Percentiles rank a stretch among this genome's conserved stretches.
Conservation (phyloP, 2,329 filamentous ascomycete genomes). For the Spiromastix sp. region DNA sequence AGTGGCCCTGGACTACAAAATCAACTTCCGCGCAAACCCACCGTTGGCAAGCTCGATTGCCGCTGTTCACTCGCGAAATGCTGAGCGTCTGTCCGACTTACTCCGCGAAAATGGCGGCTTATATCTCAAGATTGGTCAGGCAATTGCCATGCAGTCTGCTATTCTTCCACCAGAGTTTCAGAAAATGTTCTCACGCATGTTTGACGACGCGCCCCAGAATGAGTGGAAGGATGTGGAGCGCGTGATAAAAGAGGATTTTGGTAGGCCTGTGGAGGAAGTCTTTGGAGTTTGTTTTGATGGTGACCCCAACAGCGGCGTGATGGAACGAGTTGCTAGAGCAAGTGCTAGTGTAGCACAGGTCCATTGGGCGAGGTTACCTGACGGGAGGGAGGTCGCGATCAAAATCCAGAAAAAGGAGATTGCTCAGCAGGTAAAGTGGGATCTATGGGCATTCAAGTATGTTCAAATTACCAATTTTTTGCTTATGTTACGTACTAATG, state of each 20-base stretch:
- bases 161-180: conserved; percentile 90
- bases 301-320: conserved; percentile 51
- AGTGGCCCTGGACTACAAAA: conserved; percentile 86
- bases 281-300: conserved; percentile 79
- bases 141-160: conserved; percentile 95
- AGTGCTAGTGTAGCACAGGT: conserved; percentile 94
- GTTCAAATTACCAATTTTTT: conserved; percentile 14
- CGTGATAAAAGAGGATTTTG: conserved; percentile 83
- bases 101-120: conserved; percentile 80
- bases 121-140: conserved; percentile 96
- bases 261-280: conserved; percentile 72
- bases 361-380: conserved; percentile 78
- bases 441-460: conserved; percentile 88
- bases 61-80: conserved; percentile 74
- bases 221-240: conserved; percentile 74
- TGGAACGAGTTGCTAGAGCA: conserved; percentile 59
- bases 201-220: conserved; percentile 94
- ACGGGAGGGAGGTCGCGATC: conserved; percentile 85
- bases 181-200: conserved; percentile 93
- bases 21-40: conserved; percentile 82
- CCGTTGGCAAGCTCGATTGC: conserved; percentile 61
- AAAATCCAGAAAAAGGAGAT: conserved; percentile 98
- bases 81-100: conserved; percentile 70
- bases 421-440: conserved; percentile 80
- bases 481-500: background rate